Evolutionary conservation across 257 asterid genomes (phyloP).

Genomic region (Thymus quinquecostatus): DNA sequence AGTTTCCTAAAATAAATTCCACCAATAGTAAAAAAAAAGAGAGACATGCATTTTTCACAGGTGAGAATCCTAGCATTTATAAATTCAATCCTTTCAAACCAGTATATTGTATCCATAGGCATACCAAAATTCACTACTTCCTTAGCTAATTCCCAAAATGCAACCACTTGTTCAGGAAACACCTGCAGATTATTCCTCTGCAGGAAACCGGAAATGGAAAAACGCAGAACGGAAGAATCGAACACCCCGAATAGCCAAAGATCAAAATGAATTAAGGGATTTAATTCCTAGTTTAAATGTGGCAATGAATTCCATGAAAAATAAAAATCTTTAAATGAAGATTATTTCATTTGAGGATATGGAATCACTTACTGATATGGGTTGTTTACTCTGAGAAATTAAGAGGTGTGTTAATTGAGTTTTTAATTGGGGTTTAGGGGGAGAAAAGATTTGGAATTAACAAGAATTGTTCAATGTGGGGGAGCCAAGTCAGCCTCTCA

Average conservation of each 20-base stretch:
- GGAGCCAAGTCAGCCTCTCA: conserved; percentile 52
- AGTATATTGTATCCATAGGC: conserved; percentile 14
- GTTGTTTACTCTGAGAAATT: conserved; percentile 29
- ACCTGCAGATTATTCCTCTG: neutral
- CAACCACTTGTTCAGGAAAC: neutral
- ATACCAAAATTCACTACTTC: conserved; percentile 7
- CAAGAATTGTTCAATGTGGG: conserved; percentile 55
- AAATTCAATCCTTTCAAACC: conserved; percentile 12
- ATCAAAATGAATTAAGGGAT: conserved; percentile 41
- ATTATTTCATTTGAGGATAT: conserved; percentile 25
- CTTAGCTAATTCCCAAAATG: conserved; percentile 14
- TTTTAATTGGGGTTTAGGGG: neutral
- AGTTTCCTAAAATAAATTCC: conserved; percentile 15
- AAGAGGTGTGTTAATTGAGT: conserved; percentile 32
- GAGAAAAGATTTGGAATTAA: conserved; percentile 13
- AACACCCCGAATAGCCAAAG: conserved; percentile 25
- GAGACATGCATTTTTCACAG: conserved; percentile 35
- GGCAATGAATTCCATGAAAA: conserved; percentile 33
- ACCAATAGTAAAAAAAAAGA: conserved; percentile 16
- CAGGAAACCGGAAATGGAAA: conserved; percentile 25
- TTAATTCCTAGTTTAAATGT: conserved; percentile 46
- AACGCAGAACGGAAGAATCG: conserved; percentile 12
- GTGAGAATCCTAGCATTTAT: conserved; percentile 41
- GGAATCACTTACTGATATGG: conserved; percentile 27
- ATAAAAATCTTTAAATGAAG: conserved; percentile 33